Evolutionary conservation across 352 stramenopile species (phyloP), one percentile per base, ranked within the genome.

Genomic region (Globisporangium solare): DNA sequence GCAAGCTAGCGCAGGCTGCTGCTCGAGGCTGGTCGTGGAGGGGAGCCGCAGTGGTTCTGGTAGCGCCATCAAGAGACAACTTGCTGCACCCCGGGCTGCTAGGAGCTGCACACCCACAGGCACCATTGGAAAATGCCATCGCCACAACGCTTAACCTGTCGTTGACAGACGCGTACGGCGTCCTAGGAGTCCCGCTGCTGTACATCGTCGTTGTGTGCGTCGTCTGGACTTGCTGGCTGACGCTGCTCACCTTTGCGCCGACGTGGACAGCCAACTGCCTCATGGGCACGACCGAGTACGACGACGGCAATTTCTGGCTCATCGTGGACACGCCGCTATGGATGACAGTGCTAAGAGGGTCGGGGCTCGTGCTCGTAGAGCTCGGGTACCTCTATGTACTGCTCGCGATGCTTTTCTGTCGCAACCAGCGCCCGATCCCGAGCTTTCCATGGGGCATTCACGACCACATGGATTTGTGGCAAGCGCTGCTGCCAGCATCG

Each of bases 251-350:
- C 4, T 15, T 12, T 17, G 17, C 27, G 6, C 54, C 54, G 3
- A 55, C 13, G 6, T 17, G 21, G 22, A 55, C 54, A 2, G 47
- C 42, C 3, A 61, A 61, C 45, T 17, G 27, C 22, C 31, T 61
- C 4, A 61, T 61, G 54, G 12, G 40, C 32, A 61, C 54, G 18
- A 15, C 7, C 3, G 20, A 17, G 4, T 61, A 45, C n/a, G 54
- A 61, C 21, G 46, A 47, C 7, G 54, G 54, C 0, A 7, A 47
- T 10, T 61, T 61, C 21, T 61, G 54, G 54, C 45, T 61, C 2
- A 27, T 58, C 0, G 31, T 51, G 12, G n/a, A 51, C 22, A 0
- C 21, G 12, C 13, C 2, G 12, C 5, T 12, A 39, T 6, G 17
- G 0, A 11, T 20, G 10, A 2, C 11, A n/a, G 18, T n/a, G 31